Evolutionary conservation across 768 basidiomycete species (phyloP).

Genomic region (Boletus rex-veris): DNA sequence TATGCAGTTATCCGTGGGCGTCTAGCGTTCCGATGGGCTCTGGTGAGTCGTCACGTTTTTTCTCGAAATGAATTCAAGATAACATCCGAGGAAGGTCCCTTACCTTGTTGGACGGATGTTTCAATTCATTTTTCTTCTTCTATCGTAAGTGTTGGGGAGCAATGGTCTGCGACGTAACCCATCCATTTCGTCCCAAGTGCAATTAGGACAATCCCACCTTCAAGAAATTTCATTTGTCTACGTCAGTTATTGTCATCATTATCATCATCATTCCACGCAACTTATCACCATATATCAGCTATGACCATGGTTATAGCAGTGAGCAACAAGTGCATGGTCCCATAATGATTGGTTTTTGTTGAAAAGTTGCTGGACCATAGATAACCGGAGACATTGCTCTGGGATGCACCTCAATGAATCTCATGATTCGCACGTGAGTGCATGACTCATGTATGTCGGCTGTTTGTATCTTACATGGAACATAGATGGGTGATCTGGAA

Average conservation of each 20-base stretch:
- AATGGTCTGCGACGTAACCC: background rate
- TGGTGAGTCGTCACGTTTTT: constrained; percentile 13
- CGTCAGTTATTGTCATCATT: constrained; percentile 11
- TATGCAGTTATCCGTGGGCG: constrained; percentile 21
- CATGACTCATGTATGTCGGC: background rate
- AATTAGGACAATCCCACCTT: background rate
- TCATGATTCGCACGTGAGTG: constrained; percentile 30
- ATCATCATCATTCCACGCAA: background rate
- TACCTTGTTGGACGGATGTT: constrained; percentile 23
- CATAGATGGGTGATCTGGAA: constrained; percentile 31
- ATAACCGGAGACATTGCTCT: constrained; percentile 11
- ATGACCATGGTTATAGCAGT: constrained; percentile 8
- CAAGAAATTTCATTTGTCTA: constrained; percentile 2
- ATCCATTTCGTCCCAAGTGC: constrained; percentile 5
- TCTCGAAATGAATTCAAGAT: background rate
- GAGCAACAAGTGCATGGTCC: background rate
- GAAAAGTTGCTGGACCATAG: constrained; percentile 5
- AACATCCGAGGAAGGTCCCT: constrained; percentile 14
- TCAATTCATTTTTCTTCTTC: constrained; percentile 13
- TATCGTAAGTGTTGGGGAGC: constrained; percentile 9
- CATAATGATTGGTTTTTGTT: background rate
- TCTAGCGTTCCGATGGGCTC: constrained; percentile 24
- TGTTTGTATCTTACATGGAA: background rate
- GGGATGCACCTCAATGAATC: constrained; percentile 21
- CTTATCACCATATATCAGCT: constrained; percentile 10